A percentile compares a stretch with the other conserved stretches of the same genome.
These are phyloP conservation scores for Colletotrichum sp. DNA, from an alignment of 2,329 filamentous ascomycete species.

Conservation along the genomic window DNA sequence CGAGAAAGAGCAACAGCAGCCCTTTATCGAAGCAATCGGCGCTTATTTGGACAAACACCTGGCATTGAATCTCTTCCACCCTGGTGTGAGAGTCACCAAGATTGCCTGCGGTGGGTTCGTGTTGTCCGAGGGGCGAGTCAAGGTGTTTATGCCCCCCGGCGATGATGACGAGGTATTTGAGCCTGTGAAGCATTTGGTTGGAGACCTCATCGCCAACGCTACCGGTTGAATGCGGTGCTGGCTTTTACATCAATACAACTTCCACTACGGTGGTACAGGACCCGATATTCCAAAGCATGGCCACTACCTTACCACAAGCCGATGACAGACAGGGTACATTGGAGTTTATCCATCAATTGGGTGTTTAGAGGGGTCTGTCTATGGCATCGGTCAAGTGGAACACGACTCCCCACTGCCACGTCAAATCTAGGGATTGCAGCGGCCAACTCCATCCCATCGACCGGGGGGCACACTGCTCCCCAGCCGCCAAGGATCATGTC, in stretches of 20 bases:
- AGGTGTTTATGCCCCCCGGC: slow-evolving; percentile 41
- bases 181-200: slow-evolving; percentile 6
- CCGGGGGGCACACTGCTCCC: not conserved
- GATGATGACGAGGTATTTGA: not conserved
- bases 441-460: not conserved
- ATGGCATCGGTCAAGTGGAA: not conserved
- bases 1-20: slow-evolving; percentile 30
- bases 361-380: not conserved
- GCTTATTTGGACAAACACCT: slow-evolving; percentile 58
- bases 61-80: slow-evolving; percentile 60
- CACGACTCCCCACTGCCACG: not conserved
- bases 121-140: slow-evolving; percentile 56
- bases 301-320: not conserved
- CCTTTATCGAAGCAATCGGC: slow-evolving; percentile 57
- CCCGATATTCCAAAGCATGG: not conserved
- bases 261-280: not conserved
- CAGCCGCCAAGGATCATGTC: not conserved
- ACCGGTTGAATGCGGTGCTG: not conserved
- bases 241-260: not conserved
- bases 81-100: slow-evolving; percentile 56
- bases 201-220: not conserved
- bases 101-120: slow-evolving; percentile 63
- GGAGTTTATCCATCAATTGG: not conserved
- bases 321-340: not conserved
- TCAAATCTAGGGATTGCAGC: not conserved